phyloP scores from a whole-genome alignment of 108 stramenopile species.

The Nitzschia inconspicua region DNA sequence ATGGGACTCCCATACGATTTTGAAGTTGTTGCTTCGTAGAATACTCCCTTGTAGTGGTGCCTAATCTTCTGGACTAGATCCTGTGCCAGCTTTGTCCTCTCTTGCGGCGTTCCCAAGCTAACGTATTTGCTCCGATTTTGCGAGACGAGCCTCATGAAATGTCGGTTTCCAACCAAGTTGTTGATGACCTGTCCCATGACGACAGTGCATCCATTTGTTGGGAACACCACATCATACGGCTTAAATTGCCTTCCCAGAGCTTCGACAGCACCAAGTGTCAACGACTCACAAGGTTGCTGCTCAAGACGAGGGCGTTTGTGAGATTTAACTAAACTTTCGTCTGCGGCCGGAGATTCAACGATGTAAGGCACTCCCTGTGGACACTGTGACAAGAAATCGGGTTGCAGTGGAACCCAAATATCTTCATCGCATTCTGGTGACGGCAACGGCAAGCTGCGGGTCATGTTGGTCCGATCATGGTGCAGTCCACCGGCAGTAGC shows the following conservation, averaged over 20 bases:
- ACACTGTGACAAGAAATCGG: background rate
- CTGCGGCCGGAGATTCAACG: background rate
- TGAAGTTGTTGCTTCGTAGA: background rate
- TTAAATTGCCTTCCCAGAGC: background rate
- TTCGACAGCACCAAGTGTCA: background rate
- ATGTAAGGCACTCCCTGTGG: background rate
- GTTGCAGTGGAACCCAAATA: background rate
- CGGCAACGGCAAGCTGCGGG: background rate
- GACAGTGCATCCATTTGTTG: background rate
- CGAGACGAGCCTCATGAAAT: constrained; percentile 1
- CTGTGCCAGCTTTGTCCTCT: background rate
- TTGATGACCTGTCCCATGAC: background rate
- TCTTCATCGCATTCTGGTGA: background rate
- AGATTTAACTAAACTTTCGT: background rate
- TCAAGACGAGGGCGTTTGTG: background rate
- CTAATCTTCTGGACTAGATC: background rate
- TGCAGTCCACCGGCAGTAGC: background rate
- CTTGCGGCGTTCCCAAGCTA: too few relatives aligned
- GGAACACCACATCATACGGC: background rate
- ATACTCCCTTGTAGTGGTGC: background rate
- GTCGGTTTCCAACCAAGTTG: constrained; percentile 3
- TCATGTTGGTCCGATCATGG: background rate
- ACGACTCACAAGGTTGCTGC: background rate
- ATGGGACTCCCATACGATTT: background rate
- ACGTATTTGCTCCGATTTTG: background rate